Conservation (phyloP, 148 eudicot species). For the Heliosperma pusillum region DNA sequence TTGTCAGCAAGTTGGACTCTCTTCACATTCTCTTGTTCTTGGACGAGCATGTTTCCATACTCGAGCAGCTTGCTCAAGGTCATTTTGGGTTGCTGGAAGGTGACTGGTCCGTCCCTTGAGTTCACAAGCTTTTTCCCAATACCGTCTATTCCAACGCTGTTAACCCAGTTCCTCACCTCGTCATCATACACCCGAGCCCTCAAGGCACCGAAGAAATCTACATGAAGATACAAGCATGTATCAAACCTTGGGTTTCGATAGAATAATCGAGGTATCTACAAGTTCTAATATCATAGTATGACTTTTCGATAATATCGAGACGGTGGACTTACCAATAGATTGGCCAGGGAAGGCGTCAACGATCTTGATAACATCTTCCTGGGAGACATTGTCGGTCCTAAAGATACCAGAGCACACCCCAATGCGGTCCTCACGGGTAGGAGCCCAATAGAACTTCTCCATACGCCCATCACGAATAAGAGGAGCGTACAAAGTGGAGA, state of each 20-base stretch:
- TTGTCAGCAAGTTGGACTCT: slow-evolving; percentile 86
- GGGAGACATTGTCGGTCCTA: slow-evolving; percentile 50
- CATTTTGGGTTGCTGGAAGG: slow-evolving; percentile 76
- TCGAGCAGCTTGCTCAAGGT: slow-evolving; percentile 65
- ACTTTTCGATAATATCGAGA: too few species aligned
- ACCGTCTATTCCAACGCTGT: slow-evolving; percentile 46
- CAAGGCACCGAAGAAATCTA: slow-evolving; percentile 92
- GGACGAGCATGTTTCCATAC: slow-evolving; percentile 84
- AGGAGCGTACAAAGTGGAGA: slow-evolving; percentile 87
- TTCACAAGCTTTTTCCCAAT: slow-evolving; percentile 83
- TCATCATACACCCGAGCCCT: slow-evolving; percentile 95
- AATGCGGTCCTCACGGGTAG: slow-evolving; percentile 88
- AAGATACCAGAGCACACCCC: slow-evolving; percentile 84
- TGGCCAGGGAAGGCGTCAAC: slow-evolving; percentile 95
- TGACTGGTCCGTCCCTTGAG: slow-evolving; percentile 75
- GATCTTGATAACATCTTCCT: slow-evolving; percentile 51
- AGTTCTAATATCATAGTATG: too few species aligned
- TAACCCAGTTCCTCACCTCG: slow-evolving; percentile 70
- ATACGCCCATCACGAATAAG: slow-evolving; percentile 98
- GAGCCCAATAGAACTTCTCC: slow-evolving; percentile 99
- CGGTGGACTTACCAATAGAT: slow-evolving; percentile 59
- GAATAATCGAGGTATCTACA: too few species aligned
- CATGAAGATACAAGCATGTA: background rate
- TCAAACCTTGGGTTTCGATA: too few species aligned
- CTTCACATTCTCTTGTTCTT: slow-evolving; percentile 92